These are phyloP conservation scores for Mantamonas sphyraenae DNA, from an alignment of 78 protist species.

Conservation along the genomic window DNA sequence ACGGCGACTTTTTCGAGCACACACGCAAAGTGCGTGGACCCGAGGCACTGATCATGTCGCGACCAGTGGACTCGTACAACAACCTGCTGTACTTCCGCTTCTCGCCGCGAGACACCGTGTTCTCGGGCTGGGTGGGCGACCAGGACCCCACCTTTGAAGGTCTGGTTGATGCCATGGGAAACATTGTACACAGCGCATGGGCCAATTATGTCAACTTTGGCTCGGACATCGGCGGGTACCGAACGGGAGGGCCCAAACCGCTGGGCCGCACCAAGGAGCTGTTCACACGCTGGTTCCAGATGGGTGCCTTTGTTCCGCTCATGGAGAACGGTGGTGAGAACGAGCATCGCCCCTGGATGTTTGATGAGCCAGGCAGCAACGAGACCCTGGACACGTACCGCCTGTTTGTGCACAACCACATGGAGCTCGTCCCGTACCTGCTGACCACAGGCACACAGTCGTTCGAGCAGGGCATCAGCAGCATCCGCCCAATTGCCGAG, in stretches of 20 bases:
- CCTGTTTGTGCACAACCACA: neutral
- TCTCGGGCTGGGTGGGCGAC: conserved; percentile 7
- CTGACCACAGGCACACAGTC: neutral
- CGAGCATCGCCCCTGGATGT: conserved; percentile 19
- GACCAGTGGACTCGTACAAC: neutral
- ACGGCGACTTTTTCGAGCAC: neutral
- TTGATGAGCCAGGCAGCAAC: neutral
- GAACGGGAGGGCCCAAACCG: neutral
- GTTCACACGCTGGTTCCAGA: conserved; percentile 1
- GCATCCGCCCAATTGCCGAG: neutral
- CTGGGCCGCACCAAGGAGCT: neutral
- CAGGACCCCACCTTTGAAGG: conserved; percentile 11
- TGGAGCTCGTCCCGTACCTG: conserved; percentile 8
- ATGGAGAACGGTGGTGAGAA: conserved; percentile 14
- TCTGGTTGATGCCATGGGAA: neutral
- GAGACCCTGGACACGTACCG: conserved; percentile 3
- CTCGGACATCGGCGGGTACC: conserved; percentile 5
- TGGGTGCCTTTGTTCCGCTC: neutral
- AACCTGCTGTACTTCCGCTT: neutral
- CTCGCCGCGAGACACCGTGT: neutral
- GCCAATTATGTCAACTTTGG: conserved; percentile 1
- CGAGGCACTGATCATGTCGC: neutral
- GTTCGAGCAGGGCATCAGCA: neutral
- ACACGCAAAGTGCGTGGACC: neutral
- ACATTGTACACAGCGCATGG: neutral